Conservation (phyloP, 2,329 filamentous ascomycete genomes). For the Fusarium tanahbumbuense region DNA sequence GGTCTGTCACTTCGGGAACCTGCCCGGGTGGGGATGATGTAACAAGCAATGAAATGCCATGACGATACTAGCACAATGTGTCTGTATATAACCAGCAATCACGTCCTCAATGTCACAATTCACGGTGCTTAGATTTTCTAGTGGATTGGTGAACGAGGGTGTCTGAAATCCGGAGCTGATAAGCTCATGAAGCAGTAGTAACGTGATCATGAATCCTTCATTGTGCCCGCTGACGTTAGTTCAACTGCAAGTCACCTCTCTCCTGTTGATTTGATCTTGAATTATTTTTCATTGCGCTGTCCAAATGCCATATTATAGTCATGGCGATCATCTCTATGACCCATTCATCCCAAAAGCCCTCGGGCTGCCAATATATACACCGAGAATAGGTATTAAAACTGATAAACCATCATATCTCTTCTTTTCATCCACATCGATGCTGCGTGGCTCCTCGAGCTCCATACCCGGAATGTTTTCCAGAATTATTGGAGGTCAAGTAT, state of each 20-base stretch:
- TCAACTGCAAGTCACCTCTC: background rate
- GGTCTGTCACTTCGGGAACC: slow-evolving; percentile 3
- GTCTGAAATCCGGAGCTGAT: background rate
- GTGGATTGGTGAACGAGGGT: background rate
- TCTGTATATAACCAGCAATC: background rate
- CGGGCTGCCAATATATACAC: slow-evolving; percentile 44
- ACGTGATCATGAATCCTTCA: slow-evolving; percentile 6
- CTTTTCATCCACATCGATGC: slow-evolving; percentile 20
- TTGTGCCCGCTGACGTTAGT: slow-evolving; percentile 10
- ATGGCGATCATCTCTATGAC: slow-evolving; percentile 37
- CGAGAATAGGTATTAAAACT: slow-evolving; percentile 48
- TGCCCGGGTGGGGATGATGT: slow-evolving; percentile 19
- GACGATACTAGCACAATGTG: background rate
- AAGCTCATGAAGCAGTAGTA: background rate
- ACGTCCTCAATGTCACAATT: background rate
- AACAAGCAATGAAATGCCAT: slow-evolving; percentile 9
- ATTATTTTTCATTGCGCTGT: slow-evolving; percentile 35
- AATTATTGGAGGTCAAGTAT: background rate
- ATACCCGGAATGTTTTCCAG: background rate
- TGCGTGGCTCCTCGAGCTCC: slow-evolving; percentile 3
- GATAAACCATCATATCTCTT: slow-evolving; percentile 41
- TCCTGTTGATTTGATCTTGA: background rate
- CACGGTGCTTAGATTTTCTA: background rate
- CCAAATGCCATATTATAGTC: slow-evolving; percentile 37
- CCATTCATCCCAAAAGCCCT: slow-evolving; percentile 38